Percentiles rank a stretch among this genome's conserved stretches.
These are phyloP conservation scores for Thraustochytrium sp. DNA, from an alignment of 352 stramenopile genomes.

Conservation along the genomic window DNA sequence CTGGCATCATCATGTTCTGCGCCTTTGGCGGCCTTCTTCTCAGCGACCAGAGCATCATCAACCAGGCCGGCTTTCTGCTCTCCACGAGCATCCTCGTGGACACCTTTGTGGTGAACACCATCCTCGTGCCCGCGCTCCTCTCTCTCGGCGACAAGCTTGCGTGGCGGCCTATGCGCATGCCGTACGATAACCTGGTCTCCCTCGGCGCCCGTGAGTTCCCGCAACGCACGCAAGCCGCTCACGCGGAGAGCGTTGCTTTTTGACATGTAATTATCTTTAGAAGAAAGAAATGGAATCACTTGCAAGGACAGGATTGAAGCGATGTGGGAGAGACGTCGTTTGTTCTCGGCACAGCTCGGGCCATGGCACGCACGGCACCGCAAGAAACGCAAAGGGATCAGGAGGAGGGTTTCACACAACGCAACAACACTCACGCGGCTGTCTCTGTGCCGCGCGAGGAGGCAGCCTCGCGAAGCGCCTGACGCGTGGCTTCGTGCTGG, in stretches of 20 bases:
- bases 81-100: constrained; percentile 51
- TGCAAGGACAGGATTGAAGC: background rate
- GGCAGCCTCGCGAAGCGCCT: no score
- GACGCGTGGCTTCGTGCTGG: background rate
- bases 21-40: constrained; percentile 52
- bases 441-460: background rate
- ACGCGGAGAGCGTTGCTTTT: background rate
- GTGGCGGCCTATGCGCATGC: constrained; percentile 15
- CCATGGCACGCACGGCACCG: no score
- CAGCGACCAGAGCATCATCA: constrained; percentile 45
- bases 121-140: constrained; percentile 51
- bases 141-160: constrained; percentile 38
- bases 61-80: constrained; percentile 53
- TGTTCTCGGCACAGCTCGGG: no score
- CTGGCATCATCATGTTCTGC: constrained; percentile 54
- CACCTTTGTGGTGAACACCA: constrained; percentile 54
- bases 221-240: background rate
- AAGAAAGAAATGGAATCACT: background rate
- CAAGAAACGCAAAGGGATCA: no score
- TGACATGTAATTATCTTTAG: background rate
- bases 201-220: background rate
- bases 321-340: no score
- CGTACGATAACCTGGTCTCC: background rate
- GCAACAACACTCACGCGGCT: no score
- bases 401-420: no score